phyloP scores from a whole-genome alignment of 306 rosid genomes.

The Begonia loranthoides region DNA sequence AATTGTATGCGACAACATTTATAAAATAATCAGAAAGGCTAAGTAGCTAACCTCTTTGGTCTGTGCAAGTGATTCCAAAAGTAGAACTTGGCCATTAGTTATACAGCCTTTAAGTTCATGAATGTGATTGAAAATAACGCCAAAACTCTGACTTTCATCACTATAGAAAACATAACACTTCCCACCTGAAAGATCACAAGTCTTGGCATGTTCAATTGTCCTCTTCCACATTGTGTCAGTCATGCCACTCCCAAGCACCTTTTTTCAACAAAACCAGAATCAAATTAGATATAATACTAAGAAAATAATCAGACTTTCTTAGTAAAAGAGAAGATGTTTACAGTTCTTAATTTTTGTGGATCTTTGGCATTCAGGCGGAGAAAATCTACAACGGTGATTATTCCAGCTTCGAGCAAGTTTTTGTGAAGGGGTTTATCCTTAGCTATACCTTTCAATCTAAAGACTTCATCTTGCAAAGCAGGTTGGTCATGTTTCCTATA shows the following conservation, averaged over 20 bases:
- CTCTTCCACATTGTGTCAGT: constrained; percentile 93
- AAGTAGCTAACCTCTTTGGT: too few relatives aligned
- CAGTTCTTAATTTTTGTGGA: constrained; percentile 66
- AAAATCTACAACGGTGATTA: constrained; percentile 66
- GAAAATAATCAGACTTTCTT: too few relatives aligned
- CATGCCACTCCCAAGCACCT: constrained; percentile 84
- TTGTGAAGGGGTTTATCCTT: constrained; percentile 88
- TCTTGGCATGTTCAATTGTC: constrained; percentile 87
- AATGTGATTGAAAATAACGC: too few relatives aligned
- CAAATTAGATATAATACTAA: too few relatives aligned
- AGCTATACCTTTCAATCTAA: constrained; percentile 80
- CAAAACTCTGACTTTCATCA: too few relatives aligned
- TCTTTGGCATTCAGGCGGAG: constrained; percentile 62
- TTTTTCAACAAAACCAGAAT: too few relatives aligned
- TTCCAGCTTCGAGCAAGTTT: constrained; percentile 41
- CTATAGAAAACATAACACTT: too few relatives aligned
- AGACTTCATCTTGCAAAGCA: constrained; percentile 70
- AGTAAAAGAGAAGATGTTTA: constrained; percentile 13
- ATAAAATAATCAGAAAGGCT: neutral
- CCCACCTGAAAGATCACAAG: constrained; percentile 26
- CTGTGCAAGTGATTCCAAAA: too few relatives aligned
- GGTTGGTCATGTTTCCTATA: constrained; percentile 94
- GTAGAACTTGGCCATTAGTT: too few relatives aligned
- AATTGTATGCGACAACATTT: neutral
- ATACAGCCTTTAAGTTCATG: too few relatives aligned